These are phyloP conservation scores for Sugiyamaella pinicola DNA, from an alignment of 1,139 yeast genomes.

Conservation along the genomic window DNA sequence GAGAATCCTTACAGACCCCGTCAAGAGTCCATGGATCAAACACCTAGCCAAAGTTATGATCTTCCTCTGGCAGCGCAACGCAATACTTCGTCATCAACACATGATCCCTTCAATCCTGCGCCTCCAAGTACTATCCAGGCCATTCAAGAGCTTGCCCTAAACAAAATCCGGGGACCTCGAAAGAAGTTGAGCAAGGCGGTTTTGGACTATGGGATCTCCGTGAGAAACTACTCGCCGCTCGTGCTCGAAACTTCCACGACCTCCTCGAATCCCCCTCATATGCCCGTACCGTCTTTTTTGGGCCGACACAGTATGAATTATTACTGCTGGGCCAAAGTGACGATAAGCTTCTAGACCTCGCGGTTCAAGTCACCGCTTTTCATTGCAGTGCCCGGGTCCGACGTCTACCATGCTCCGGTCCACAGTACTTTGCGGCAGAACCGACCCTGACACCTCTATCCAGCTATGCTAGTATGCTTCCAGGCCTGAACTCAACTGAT, in stretches of 20 bases:
- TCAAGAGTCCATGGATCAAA: neutral
- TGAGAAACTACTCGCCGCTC: neutral
- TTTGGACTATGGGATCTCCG: neutral
- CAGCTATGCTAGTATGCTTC: no score
- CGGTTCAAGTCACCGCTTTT: no score
- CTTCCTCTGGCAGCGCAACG: neutral
- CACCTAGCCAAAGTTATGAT: neutral
- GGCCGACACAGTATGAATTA: no score
- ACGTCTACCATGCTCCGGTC: no score
- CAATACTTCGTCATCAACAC: neutral
- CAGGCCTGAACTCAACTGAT: no score
- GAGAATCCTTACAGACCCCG: neutral
- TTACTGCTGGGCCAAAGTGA: no score
- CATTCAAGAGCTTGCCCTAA: neutral
- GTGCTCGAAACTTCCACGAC: neutral
- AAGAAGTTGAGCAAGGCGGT: neutral
- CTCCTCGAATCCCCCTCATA: neutral
- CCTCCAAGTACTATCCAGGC: neutral
- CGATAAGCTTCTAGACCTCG: no score
- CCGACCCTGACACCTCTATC: no score
- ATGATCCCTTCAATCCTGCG: neutral
- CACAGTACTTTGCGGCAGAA: no score
- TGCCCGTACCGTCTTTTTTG: no score
- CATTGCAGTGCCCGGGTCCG: no score
- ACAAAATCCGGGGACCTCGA: neutral